A percentile compares a stretch with the other conserved stretches of the same genome.
Evolutionary conservation across 192 early-diverging fungal genomes (phyloP).

Genomic region (Allomyces arbusculus): DNA sequence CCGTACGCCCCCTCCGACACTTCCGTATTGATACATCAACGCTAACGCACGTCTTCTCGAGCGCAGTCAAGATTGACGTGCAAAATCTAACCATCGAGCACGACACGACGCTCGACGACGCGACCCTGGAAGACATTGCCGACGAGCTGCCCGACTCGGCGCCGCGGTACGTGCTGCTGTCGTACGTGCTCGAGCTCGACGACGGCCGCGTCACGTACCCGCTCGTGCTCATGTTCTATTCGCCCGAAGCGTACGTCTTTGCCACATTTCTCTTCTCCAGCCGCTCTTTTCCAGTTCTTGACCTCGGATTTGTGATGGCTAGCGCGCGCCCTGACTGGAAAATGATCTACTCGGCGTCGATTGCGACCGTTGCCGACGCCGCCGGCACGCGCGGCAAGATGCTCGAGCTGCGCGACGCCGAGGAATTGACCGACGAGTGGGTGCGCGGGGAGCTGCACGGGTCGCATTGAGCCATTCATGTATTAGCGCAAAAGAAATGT

Average conservation of each 20-base stretch:
- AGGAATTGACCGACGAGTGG: constrained; percentile 19
- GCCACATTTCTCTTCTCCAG: not conserved
- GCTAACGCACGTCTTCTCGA: no score
- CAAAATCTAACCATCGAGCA: not conserved
- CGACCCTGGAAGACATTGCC: constrained; percentile 7
- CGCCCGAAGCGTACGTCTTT: not conserved
- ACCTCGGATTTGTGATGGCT: no score
- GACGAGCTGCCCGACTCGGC: constrained; percentile 18
- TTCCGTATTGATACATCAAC: no score
- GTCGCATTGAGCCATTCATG: no score
- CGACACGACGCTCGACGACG: not conserved
- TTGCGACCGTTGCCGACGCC: not conserved
- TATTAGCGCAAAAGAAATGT: no score
- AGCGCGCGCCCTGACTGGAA: not conserved
- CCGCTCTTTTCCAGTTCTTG: not conserved
- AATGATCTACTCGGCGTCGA: not conserved
- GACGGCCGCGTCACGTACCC: constrained; percentile 22
- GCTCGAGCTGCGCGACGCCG: constrained; percentile 18
- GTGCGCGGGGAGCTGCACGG: constrained; percentile 4
- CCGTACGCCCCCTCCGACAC: no score
- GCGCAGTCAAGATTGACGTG: not conserved
- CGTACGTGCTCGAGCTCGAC: constrained; percentile 14
- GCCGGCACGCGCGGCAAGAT: constrained; percentile 17
- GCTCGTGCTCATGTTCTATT: constrained; percentile 10
- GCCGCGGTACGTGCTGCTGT: constrained; percentile 17